These are phyloP conservation scores for Candolleomyces aberdarensis DNA, from an alignment of 768 basidiomycete species.

Conservation along the genomic window DNA sequence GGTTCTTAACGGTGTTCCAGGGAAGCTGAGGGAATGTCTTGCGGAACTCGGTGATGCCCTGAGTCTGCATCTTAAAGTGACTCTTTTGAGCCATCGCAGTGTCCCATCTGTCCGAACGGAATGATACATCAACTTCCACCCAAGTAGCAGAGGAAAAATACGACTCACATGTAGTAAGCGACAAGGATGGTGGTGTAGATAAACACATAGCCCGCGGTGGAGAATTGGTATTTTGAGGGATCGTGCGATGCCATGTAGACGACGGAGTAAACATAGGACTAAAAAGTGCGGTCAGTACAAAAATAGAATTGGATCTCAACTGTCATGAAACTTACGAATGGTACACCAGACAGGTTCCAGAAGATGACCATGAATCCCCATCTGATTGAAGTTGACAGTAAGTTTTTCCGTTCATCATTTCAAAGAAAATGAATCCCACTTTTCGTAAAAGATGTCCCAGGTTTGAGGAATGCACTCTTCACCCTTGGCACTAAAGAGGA, in stretches of 20 bases:
- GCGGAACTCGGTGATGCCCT: conserved; percentile 81
- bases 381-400: conserved; percentile 23
- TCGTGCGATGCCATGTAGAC: conserved; percentile 98
- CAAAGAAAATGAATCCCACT: conserved; percentile 42
- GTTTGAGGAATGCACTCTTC: conserved; percentile 96
- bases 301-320: no score
- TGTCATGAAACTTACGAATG: conserved; percentile 58
- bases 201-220: conserved; percentile 66
- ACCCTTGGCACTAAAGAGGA: conserved; percentile 66
- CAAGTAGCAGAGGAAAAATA: not conserved
- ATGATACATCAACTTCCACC: not conserved
- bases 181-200: conserved; percentile 75
- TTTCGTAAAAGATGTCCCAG: conserved; percentile 99
- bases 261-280: conserved; percentile 97
- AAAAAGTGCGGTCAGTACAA: conserved; percentile 4
- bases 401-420: not conserved
- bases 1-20: conserved; percentile 76
- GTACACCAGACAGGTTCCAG: conserved; percentile 94
- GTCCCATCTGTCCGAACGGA: conserved; percentile 66
- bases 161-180: conserved; percentile 80
- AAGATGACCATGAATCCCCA: conserved; percentile 99
- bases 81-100: conserved; percentile 96
- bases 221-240: conserved; percentile 83
- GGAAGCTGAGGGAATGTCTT: conserved; percentile 95
- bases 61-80: conserved; percentile 95